A percentile compares a stretch with the other conserved stretches of the same genome.
phyloP scores from a whole-genome alignment of 495 filamentous ascomycete species.

The Ascobolus immersus region DNA sequence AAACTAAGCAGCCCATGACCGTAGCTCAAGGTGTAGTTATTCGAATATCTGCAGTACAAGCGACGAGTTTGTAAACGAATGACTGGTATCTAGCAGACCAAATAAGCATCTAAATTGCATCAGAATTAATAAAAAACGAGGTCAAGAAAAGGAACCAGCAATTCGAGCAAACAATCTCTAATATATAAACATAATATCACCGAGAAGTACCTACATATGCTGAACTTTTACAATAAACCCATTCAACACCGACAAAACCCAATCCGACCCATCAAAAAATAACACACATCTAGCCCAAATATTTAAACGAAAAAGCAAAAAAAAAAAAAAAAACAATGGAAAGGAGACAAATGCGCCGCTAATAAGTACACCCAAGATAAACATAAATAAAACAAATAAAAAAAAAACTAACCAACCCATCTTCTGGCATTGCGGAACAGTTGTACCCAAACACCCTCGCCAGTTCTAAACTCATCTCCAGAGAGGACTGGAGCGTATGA shows the following conservation, averaged over 20 bases:
- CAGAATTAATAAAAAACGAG: not conserved
- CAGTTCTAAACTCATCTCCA: constrained; percentile 17
- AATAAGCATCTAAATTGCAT: no score
- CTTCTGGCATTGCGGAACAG: constrained; percentile 56
- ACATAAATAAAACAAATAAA: not conserved
- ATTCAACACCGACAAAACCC: not conserved
- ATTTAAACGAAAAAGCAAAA: not conserved
- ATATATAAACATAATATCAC: not conserved
- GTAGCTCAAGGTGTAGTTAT: no score
- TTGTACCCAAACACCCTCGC: constrained; percentile 57
- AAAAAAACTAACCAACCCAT: constrained; percentile 44
- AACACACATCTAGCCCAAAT: not conserved
- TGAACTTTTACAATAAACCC: not conserved
- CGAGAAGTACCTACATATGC: not conserved
- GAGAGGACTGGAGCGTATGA: constrained; percentile 50
- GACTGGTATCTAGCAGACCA: no score
- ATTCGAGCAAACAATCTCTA: not conserved
- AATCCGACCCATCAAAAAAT: no score
- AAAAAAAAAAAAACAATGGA: not conserved
- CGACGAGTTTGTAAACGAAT: no score
- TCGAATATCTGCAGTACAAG: no score
- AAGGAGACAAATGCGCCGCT: not conserved
- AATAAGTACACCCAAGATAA: not conserved
- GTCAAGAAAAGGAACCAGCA: not conserved
- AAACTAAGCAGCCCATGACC: no score